Evolutionary conservation across 805 yeast species (phyloP), one percentile per base, ranked within the genome.

Genomic region (Kazachstania kunashirensis): DNA sequence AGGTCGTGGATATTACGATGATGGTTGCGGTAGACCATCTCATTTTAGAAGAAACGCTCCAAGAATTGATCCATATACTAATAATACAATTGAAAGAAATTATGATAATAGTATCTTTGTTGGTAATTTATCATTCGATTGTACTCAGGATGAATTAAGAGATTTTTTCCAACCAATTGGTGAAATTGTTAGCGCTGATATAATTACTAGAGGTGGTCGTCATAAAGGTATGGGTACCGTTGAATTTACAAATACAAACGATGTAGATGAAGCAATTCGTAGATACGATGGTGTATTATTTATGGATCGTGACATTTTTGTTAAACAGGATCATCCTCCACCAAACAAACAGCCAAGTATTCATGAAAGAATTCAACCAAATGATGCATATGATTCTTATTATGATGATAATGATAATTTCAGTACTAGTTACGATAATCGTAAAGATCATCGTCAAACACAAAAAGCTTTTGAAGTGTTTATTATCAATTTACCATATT

Each of bases 211-310:
- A 39, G 73, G 78, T 46, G 92, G 94, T 40, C 79, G 80, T 52
- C 79, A 84, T 53, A 70, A 88, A 61, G 94, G 94, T 47, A 80
- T 80, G 89, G 89, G 88, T 30, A 84, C 95, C 13, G 95, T 86
- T 29, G 96, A 86, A 58, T 88, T 80, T 50, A 65, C 75, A 13
- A 65, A 66, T 38, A 67, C 67, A 40, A 77, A 70, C 13, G 80
- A 75, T 37, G 95, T 84, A 5, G 69, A 67, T 33, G 68, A 63
- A 17, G 96, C 96, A 11, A 83, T 86, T 48, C 59, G 66, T 35
- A 67, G 73, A 49, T 78, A 70, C 50, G 79, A 83, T 60, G 78
- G 81, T 53, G 67, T 75, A 21, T 67, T 64, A 24, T 72, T 78
- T 44, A 61, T 67, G 52, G 94, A 84, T n/a, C 77, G 96, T 59